phyloP scores from a whole-genome alignment of 352 stramenopile species.

The Plasmopara viticola region DNA sequence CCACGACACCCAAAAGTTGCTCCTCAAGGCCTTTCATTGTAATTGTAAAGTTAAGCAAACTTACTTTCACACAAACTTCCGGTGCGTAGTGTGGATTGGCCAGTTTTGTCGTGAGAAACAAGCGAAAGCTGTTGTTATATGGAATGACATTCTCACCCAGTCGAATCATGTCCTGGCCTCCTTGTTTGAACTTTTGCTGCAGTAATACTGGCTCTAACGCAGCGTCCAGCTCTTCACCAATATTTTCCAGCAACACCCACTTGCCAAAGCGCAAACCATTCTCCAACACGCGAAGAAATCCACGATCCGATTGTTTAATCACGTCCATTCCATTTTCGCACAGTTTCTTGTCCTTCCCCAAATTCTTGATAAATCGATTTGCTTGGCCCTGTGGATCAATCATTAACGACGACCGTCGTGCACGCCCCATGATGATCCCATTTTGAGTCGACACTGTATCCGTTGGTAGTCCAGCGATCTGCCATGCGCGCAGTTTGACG shows the following conservation, averaged over 20 bases:
- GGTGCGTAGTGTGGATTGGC: constrained; percentile 90
- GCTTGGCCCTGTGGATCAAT: constrained; percentile 91
- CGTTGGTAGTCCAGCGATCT: constrained; percentile 81
- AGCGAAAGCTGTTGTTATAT: constrained; percentile 88
- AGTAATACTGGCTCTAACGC: constrained; percentile 87
- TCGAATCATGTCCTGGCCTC: constrained; percentile 89
- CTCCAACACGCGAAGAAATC: constrained; percentile 82
- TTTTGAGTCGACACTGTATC: constrained; percentile 92
- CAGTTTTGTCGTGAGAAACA: constrained; percentile 91
- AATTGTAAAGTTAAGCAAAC: constrained; percentile 90
- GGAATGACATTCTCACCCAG: constrained; percentile 88
- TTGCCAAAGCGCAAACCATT: constrained; percentile 89
- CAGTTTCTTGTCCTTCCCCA: constrained; percentile 77
- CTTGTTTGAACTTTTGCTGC: constrained; percentile 90
- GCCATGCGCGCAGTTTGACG: constrained; percentile 84
- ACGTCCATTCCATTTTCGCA: constrained; percentile 91
- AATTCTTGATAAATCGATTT: constrained; percentile 89
- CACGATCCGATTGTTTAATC: constrained; percentile 84
- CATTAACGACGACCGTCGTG: constrained; percentile 81
- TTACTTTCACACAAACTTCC: constrained; percentile 90
- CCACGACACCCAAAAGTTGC: constrained; percentile 84
- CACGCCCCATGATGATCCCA: constrained; percentile 86
- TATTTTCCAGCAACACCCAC: constrained; percentile 88
- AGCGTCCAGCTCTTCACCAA: constrained; percentile 85
- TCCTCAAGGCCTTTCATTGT: constrained; percentile 89